Evolutionary conservation across 2,329 filamentous ascomycete genomes (phyloP), one percentile per base, ranked within the genome.

Genomic region (Graphiopsis chlorocephala): DNA sequence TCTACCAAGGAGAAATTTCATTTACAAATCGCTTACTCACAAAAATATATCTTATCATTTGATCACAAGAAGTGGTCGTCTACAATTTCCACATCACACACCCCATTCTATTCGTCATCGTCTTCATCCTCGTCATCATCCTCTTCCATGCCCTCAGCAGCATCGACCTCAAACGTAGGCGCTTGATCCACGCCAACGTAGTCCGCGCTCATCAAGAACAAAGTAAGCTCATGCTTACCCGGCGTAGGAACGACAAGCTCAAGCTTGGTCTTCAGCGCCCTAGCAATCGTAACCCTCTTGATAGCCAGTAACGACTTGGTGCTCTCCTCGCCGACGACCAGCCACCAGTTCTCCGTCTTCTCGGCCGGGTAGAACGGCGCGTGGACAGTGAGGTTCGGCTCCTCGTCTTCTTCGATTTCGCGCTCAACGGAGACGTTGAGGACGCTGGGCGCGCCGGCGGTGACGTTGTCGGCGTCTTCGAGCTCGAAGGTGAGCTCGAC

Each of bases 261-360:
- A 68, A 99, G 81, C 74, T 87, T 88, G 64, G 93, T 85, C 73
- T 91, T 90, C 72, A 97, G 80, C 75, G 90, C 88, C 71, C 86
- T 86, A 47, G 88, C 90, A 68, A 99, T 90, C 1, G 93, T 96
- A 66, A 99, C 89, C 71, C 94, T 87, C 84, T 98, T 99, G 82
- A 98, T 97, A 2, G 92, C 93, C 65, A 98, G 83, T 67, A 99
- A 82, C 68, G 85, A 93, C 82, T 92, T 94, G 47, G 90, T 92
- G 76, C 87, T 90, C 80, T 97, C 93, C 72, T 98, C 93, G 31
- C 93, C 94, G 35, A 99, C 92, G 23, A 99, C 92, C 64, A 99
- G 81, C 95, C 95, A 99, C 93, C 93, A 99, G 76, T 95, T 97
- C 84, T 99, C 95, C 82, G 92, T 90, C 84, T 99, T 99, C 78